phyloP scores from a whole-genome alignment of 768 basidiomycete species.

The Tulasnella sp. region DNA sequence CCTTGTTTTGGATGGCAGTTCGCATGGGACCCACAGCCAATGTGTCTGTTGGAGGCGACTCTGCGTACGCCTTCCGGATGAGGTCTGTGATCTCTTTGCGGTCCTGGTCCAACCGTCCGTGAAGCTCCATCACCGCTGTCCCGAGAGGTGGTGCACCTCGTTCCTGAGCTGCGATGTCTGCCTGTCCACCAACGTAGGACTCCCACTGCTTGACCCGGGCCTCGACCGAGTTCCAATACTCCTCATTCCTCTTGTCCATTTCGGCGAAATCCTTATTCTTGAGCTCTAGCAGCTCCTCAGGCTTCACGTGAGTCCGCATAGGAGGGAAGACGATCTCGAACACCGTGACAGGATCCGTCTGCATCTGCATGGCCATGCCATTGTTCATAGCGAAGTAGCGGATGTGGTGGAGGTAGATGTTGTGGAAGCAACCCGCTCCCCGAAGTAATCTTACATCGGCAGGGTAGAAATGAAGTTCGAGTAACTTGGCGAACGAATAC shows the following conservation, averaged over 20 bases:
- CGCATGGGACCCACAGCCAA: slow-evolving; percentile 85
- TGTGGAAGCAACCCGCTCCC: slow-evolving; percentile 90
- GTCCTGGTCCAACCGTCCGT: slow-evolving; percentile 68
- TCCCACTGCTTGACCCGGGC: slow-evolving; percentile 41
- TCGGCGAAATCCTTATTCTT: slow-evolving; percentile 90
- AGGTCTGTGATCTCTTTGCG: slow-evolving; percentile 68
- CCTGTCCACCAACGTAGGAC: slow-evolving; percentile 25
- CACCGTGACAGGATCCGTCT: slow-evolving; percentile 77
- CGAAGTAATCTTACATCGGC: slow-evolving; percentile 81
- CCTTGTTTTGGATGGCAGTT: slow-evolving; percentile 85
- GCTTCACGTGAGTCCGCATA: slow-evolving; percentile 79
- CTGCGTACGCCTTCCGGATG: slow-evolving; percentile 78
- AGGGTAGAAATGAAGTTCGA: slow-evolving; percentile 96
- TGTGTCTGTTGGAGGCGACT: slow-evolving; percentile 80
- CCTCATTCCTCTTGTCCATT: slow-evolving; percentile 67
- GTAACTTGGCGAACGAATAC: slow-evolving; percentile 94
- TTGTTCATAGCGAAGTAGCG: slow-evolving; percentile 85
- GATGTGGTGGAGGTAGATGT: slow-evolving; percentile 90
- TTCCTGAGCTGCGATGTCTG: slow-evolving; percentile 47
- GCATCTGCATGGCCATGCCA: slow-evolving; percentile 80
- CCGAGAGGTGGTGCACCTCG: slow-evolving; percentile 43
- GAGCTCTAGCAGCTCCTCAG: slow-evolving; percentile 84
- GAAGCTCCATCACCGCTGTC: slow-evolving; percentile 56
- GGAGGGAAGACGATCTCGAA: slow-evolving; percentile 91
- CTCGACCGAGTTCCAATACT: slow-evolving; percentile 51